These are phyloP conservation scores for Pterocarpus santalinus DNA, from an alignment of 306 rosid genomes.

Conservation along the genomic window DNA sequence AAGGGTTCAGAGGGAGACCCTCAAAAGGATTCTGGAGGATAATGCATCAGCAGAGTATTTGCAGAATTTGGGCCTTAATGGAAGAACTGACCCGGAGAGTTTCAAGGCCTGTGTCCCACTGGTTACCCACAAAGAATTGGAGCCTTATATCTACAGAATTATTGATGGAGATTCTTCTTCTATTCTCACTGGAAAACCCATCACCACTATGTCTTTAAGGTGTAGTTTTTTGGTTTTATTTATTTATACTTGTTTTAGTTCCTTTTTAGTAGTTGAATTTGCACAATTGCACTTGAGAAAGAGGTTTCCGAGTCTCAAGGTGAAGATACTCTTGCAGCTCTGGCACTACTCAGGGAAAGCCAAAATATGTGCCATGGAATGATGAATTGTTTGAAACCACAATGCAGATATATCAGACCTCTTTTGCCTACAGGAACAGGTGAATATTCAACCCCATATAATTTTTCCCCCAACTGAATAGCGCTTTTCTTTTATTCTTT, in stretches of 20 bases:
- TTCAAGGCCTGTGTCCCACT: slow-evolving; percentile 88
- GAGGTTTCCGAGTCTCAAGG: slow-evolving; percentile 18
- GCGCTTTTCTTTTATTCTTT: background rate
- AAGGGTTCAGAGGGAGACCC: slow-evolving; percentile 76
- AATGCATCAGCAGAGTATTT: slow-evolving; percentile 84
- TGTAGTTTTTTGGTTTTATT: background rate
- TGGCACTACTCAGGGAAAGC: slow-evolving; percentile 96
- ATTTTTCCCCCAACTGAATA: no score
- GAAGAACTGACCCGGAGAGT: slow-evolving; percentile 87
- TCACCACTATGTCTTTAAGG: slow-evolving; percentile 89
- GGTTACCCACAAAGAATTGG: slow-evolving; percentile 78
- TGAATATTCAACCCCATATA: slow-evolving; percentile 9
- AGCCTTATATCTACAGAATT: slow-evolving; percentile 71
- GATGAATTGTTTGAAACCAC: slow-evolving; percentile 86
- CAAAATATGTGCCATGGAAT: slow-evolving; percentile 88
- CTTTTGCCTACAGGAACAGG: slow-evolving; percentile 96
- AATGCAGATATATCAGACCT: slow-evolving; percentile 79
- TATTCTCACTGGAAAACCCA: slow-evolving; percentile 85
- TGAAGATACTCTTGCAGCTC: slow-evolving; percentile 67
- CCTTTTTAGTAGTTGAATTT: background rate
- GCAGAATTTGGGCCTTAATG: slow-evolving; percentile 71
- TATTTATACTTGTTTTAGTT: background rate
- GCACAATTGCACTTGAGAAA: background rate
- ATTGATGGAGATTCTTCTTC: slow-evolving; percentile 78
- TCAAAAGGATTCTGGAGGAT: slow-evolving; percentile 75